Evolutionary conservation across 2,329 filamentous ascomycete genomes (phyloP).

Genomic region (Coniochaeta ligniaria): DNA sequence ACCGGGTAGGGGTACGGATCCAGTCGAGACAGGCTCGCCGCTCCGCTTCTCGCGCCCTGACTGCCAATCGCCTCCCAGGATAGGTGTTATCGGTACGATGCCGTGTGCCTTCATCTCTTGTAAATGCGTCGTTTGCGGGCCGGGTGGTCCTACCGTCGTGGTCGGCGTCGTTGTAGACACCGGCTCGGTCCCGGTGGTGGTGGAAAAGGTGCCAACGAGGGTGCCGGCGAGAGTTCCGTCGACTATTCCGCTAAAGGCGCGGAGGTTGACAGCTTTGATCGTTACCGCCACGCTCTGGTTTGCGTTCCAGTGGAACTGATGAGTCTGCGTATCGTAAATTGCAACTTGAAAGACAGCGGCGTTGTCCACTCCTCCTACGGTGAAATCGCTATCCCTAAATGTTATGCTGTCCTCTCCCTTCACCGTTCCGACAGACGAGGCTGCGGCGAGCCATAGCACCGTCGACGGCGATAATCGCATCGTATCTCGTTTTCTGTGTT

Average conservation of each 20-base stretch:
- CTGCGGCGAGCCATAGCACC: slow-evolving; percentile 8
- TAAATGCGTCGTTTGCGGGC: no score
- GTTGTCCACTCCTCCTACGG: no score
- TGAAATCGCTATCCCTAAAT: background rate
- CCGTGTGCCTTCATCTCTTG: background rate
- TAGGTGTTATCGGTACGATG: background rate
- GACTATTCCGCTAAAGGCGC: no score
- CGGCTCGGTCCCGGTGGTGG: background rate
- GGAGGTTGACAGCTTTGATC: background rate
- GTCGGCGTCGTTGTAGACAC: no score
- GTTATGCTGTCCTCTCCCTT: background rate
- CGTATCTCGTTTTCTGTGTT: background rate
- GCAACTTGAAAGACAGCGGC: background rate
- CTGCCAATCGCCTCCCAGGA: background rate
- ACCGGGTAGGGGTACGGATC: background rate
- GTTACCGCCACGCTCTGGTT: background rate
- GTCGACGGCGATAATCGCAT: slow-evolving; percentile 9
- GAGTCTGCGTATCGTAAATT: background rate
- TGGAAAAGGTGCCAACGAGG: background rate
- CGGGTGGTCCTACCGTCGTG: no score
- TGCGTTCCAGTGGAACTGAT: background rate
- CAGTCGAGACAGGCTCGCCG: background rate
- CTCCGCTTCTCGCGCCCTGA: background rate
- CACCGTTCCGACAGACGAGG: slow-evolving; percentile 3
- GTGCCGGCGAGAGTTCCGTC: background rate